phyloP scores from a whole-genome alignment of 2,329 filamentous ascomycete species.

The Rutstroemia sp. region DNA sequence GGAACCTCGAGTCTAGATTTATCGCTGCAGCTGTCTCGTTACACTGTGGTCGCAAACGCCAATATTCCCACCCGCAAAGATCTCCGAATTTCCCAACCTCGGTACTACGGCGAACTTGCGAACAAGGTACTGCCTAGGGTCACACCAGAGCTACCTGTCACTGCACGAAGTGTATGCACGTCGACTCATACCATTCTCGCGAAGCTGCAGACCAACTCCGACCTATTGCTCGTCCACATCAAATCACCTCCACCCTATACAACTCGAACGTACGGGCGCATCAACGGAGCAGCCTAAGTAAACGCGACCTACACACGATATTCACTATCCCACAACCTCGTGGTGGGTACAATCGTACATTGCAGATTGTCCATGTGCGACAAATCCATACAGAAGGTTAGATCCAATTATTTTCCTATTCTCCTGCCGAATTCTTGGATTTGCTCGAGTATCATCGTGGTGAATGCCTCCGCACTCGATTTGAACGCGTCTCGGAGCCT shows the following conservation, averaged over 20 bases:
- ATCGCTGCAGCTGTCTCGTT: too few relatives aligned
- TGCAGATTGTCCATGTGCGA: conserved; percentile 1
- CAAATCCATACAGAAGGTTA: conserved; percentile 12
- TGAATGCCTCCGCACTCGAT: conserved; percentile 8
- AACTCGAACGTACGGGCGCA: neutral
- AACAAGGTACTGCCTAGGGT: neutral
- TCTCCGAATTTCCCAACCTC: neutral
- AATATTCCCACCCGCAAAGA: too few relatives aligned
- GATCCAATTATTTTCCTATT: conserved; percentile 15
- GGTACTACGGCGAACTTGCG: neutral
- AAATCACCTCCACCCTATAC: neutral
- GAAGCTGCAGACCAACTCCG: neutral
- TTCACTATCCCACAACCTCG: conserved; percentile 6
- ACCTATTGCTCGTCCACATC: neutral
- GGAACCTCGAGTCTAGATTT: neutral
- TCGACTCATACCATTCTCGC: neutral
- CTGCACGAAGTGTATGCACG: neutral
- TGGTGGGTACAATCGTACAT: conserved; percentile 1
- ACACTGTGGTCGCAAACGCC: too few relatives aligned
- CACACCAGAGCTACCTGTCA: neutral
- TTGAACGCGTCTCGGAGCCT: conserved; percentile 16
- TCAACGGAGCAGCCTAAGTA: neutral
- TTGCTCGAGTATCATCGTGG: conserved; percentile 12
- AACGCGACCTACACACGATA: neutral
- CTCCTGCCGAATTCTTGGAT: conserved; percentile 12